Percentiles rank a stretch among this genome's conserved stretches.
phyloP scores from a whole-genome alignment of 2,329 filamentous ascomycete genomes.

The Colletotrichum truncatum region DNA sequence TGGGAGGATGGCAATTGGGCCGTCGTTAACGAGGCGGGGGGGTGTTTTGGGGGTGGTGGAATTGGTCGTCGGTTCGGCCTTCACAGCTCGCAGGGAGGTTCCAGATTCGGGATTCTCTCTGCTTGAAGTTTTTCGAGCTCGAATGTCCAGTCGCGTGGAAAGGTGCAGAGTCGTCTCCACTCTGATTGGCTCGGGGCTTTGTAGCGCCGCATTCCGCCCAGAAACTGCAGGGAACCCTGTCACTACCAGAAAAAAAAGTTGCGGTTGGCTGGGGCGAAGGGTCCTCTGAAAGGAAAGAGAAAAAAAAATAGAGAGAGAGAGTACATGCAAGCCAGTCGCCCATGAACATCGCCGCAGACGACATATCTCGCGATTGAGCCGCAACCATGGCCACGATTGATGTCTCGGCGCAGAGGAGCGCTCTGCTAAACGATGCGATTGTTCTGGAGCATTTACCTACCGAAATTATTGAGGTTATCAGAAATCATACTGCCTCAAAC shows the following conservation, averaged over 20 bases:
- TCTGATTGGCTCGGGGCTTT: conserved; percentile 48
- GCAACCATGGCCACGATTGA: conserved; percentile 63
- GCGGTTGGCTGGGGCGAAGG: conserved; percentile 30
- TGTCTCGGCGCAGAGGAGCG: conserved; percentile 62
- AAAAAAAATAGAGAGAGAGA: no score
- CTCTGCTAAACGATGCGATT: conserved; percentile 63
- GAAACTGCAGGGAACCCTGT: conserved; percentile 34
- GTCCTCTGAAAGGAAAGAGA: conserved; percentile 36
- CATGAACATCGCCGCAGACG: conserved; percentile 24
- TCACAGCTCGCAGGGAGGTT: conserved; percentile 28
- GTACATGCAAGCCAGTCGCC: conserved; percentile 32
- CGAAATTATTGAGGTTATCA: conserved; percentile 75
- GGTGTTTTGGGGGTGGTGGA: neutral
- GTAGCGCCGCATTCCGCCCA: conserved; percentile 42
- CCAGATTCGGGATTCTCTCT: conserved; percentile 22
- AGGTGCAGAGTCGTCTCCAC: conserved; percentile 27
- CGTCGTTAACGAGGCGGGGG: conserved; percentile 14
- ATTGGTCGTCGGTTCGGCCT: conserved; percentile 27
- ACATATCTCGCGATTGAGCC: conserved; percentile 30
- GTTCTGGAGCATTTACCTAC: conserved; percentile 70
- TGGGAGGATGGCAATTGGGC: conserved; percentile 19
- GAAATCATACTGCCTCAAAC: conserved; percentile 67
- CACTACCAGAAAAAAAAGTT: conserved; percentile 45
- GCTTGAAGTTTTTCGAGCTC: conserved; percentile 54
- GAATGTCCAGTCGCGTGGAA: conserved; percentile 33